These are phyloP conservation scores for Plenodomus lindquistii DNA, from an alignment of 2,329 filamentous ascomycete genomes.

Conservation along the genomic window DNA sequence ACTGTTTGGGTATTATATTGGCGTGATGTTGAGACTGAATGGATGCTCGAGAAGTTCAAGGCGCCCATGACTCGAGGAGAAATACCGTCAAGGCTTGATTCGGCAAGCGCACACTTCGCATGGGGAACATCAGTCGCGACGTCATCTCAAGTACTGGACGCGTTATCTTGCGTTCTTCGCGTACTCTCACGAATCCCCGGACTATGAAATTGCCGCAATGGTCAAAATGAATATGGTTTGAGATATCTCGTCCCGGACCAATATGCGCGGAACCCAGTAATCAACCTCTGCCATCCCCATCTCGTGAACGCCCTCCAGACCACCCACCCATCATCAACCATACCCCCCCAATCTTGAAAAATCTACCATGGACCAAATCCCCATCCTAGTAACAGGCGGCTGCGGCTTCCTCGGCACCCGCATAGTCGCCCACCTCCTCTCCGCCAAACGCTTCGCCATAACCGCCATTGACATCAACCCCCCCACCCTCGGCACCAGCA, in stretches of 20 bases:
- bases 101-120: not conserved
- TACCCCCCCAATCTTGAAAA: constrained; percentile 1
- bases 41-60: too few relatives aligned
- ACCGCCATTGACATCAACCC: constrained; percentile 48
- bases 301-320: not conserved
- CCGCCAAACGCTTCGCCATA: constrained; percentile 43
- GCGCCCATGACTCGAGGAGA: not conserved
- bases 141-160: not conserved
- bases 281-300: too few relatives aligned
- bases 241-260: not conserved
- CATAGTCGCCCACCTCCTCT: constrained; percentile 46
- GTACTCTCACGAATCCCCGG: not conserved
- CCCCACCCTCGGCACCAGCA: constrained; percentile 33
- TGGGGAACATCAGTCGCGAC: not conserved
- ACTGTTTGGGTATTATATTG: too few relatives aligned
- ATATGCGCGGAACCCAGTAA: constrained; percentile 1
- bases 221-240: not conserved
- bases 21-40: too few relatives aligned
- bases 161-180: not conserved
- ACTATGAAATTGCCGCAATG: not conserved
- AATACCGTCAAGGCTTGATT: not conserved
- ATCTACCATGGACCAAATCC: constrained; percentile 29
- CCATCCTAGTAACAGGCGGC: constrained; percentile 53
- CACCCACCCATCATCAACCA: constrained; percentile 1
- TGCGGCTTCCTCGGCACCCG: constrained; percentile 52